Base-by-base conservation (phyloP, 805 yeast species). In the Candida pini region DNA sequence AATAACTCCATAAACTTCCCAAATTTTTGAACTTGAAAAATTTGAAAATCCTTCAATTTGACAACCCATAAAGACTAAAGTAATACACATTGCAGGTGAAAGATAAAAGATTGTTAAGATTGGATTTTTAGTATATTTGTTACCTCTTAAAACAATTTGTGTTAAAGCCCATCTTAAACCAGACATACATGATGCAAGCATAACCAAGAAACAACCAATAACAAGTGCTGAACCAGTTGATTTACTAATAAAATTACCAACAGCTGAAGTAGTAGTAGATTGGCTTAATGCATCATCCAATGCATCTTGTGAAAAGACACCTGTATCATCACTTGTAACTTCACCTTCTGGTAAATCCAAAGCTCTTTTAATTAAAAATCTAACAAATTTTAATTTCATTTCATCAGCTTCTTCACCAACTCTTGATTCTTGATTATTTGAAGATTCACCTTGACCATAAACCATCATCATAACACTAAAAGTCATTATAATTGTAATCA, bases 101-200 rank as follows among this genome's bases (percentile, higher is more conserved):
- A 89, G 62, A 49, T 81, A 82, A 50, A 81, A 71, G 18, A 89
- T 85, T 4, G 96, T 84, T 29, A 78, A 67, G 19, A 89, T 75
- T 2, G 97, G 90, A 52, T 86, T 78, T 34, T 71, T 69, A 10
- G 76, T 71, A 38, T 72, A 65, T 25, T 66, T 66, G 44, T 76
- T 76, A 28, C 66, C 70, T 47, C 72, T 79, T 34, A 89, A 59
- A 4, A 88, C 68, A 23, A 89, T 55, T 53, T 89, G 96, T 6
- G 96, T 86, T 44, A 87, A 73, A 1, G 94, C 87, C 97, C 97
- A 89, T 47, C 97, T 70, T 32, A 89, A 63, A 1, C 97, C 97
- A 15, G 88, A 78, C 58, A 84, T 69, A 53, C 80, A 68, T 3
- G 90, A 75, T 4, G 95, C 88, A 2, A 73, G 60, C 15, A 89